Conservation (phyloP, 1,284 basidiomycete genomes). For the Leccinum fallax region DNA sequence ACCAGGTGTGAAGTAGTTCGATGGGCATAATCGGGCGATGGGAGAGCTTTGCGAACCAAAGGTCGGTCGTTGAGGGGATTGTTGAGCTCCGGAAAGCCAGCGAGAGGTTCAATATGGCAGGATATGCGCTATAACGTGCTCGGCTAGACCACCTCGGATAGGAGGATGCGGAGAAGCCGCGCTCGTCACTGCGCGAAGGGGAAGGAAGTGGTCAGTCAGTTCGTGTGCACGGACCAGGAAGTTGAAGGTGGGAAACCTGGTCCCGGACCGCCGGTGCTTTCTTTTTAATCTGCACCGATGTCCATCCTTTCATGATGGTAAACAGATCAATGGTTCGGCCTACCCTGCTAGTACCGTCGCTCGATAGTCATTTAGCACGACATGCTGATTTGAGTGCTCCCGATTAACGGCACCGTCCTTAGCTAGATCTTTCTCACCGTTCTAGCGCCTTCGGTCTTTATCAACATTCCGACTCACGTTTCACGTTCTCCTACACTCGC, state of each 20-base stretch:
- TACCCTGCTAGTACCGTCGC: background rate
- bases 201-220: background rate
- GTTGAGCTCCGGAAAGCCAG: background rate
- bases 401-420: background rate
- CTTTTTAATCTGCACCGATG: background rate
- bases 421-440: background rate
- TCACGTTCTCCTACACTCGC: background rate
- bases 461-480: background rate
- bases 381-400: background rate
- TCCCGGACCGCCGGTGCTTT: background rate
- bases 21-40: background rate
- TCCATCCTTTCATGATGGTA: background rate
- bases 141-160: background rate
- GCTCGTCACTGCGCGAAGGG: background rate
- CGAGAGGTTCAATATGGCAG: too few relatives aligned
- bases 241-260: background rate
- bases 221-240: background rate
- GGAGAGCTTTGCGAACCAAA: background rate
- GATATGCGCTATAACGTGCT: background rate
- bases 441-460: background rate
- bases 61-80: background rate
- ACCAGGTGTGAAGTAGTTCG: background rate
- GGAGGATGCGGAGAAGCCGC: background rate
- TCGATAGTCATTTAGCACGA: background rate
- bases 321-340: background rate